A percentile compares a stretch with the other conserved stretches of the same genome.
Evolutionary conservation across 306 rosid species (phyloP).

Genomic region (Vicia faba): DNA sequence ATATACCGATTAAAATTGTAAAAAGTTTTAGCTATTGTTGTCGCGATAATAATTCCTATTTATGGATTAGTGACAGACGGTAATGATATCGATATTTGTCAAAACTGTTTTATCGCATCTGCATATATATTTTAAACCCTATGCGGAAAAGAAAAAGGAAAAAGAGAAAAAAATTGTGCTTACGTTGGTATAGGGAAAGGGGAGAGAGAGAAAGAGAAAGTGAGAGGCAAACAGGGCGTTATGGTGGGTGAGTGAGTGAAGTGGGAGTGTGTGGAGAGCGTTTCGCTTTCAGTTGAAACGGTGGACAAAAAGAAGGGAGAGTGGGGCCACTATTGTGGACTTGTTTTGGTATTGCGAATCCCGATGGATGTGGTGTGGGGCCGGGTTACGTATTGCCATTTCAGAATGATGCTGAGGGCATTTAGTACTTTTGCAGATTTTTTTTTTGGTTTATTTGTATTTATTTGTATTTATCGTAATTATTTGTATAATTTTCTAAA

Average conservation of each 20-base stretch:
- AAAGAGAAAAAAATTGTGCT: not conserved
- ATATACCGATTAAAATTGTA: too few species aligned
- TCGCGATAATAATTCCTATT: too few species aligned
- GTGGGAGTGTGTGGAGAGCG: constrained; percentile 22
- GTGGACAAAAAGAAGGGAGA: constrained; percentile 37
- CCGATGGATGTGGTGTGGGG: constrained; percentile 37
- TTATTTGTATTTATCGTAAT: too few species aligned
- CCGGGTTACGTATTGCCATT: constrained; percentile 20
- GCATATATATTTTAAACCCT: too few species aligned
- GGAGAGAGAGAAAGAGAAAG: constrained; percentile 5
- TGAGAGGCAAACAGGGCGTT: constrained; percentile 27
- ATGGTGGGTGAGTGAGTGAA: constrained; percentile 14
- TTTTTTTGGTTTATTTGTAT: not conserved
- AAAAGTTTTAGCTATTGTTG: too few species aligned
- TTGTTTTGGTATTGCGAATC: constrained; percentile 59
- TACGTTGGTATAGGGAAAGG: constrained; percentile 7
- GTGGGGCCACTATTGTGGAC: constrained; percentile 44
- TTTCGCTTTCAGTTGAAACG: constrained; percentile 50
- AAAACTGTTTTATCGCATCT: too few species aligned
- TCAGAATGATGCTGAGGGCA: constrained; percentile 34
- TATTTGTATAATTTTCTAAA: too few species aligned
- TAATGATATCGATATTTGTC: too few species aligned
- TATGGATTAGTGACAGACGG: too few species aligned
- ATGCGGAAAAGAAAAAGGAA: not conserved
- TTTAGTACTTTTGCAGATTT: not conserved